Evolutionary conservation across 164 flowering plant species (phyloP).

Genomic region (Echeveria elegans): DNA sequence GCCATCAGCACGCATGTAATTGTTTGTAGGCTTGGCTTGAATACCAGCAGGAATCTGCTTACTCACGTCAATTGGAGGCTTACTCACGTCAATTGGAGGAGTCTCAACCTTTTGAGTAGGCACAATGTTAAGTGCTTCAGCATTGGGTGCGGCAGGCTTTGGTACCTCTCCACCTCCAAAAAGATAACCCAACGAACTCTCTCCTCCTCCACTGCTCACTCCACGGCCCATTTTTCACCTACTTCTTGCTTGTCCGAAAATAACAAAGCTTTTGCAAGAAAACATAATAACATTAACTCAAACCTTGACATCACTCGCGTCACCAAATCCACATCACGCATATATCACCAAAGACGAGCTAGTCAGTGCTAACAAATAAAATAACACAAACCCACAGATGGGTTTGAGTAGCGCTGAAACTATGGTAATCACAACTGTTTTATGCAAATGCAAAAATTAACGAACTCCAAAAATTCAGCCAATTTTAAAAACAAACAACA

Average conservation of each 20-base stretch:
- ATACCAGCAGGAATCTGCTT: conserved; percentile 25
- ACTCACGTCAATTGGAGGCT: no score
- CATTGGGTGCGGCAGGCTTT: conserved; percentile 12
- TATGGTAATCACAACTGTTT: no score
- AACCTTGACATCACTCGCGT: neutral
- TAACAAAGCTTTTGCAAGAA: neutral
- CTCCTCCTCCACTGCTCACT: conserved; percentile 35
- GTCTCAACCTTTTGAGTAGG: conserved; percentile 15
- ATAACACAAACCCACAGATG: no score
- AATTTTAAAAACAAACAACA: no score
- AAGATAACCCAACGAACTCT: no score
- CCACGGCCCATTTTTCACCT: conserved; percentile 35
- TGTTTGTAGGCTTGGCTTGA: conserved; percentile 18
- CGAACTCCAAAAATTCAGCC: no score
- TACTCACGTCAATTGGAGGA: conserved; percentile 8
- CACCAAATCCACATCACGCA: neutral
- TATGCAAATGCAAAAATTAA: no score
- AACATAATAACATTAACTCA: neutral
- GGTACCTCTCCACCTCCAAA: no score
- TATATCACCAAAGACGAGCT: no score
- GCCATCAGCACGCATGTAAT: conserved; percentile 27
- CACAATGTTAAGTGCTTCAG: conserved; percentile 5
- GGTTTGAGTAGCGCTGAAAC: no score
- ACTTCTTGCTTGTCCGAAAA: neutral
- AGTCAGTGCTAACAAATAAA: no score